Evolutionary conservation across 106 monocot species (phyloP).

Genomic region (Allium cepa): DNA sequence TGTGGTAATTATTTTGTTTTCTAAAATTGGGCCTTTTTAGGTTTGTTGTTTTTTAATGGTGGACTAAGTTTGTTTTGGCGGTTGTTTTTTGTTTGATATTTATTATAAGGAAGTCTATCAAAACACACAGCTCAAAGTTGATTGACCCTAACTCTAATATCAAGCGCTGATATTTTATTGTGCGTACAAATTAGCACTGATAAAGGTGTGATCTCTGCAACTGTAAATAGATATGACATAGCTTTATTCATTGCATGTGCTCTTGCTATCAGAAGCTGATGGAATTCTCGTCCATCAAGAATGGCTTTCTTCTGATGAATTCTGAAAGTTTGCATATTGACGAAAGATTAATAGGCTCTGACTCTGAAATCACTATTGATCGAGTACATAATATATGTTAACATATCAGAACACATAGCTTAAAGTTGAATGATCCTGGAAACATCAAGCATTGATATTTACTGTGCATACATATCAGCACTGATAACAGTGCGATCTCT

Average conservation of each 20-base stretch:
- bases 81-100: too few relatives aligned
- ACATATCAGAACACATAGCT: not conserved
- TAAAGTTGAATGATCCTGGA: slow-evolving; percentile 14
- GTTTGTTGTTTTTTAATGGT: too few relatives aligned
- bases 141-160: slow-evolving; percentile 13
- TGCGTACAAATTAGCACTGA: slow-evolving; percentile 35
- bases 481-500: slow-evolving; percentile 34
- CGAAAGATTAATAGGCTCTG: slow-evolving; percentile 32
- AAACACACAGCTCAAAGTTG: slow-evolving; percentile 3
- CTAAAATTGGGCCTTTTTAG: too few relatives aligned
- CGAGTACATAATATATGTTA: slow-evolving; percentile 8
- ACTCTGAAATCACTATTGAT: slow-evolving; percentile 40
- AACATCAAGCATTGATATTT: slow-evolving; percentile 61
- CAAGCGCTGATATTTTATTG: slow-evolving; percentile 58
- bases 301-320: slow-evolving; percentile 47
- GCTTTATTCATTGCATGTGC: slow-evolving; percentile 55
- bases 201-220: slow-evolving; percentile 27
- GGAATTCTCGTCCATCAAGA: slow-evolving; percentile 25
- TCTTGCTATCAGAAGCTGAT: slow-evolving; percentile 24
- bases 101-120: not conserved
- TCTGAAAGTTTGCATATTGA: slow-evolving; percentile 21
- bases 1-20: too few relatives aligned
- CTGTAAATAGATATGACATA: slow-evolving; percentile 26
- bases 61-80: too few relatives aligned
- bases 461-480: slow-evolving; percentile 40